Base-by-base conservation (phyloP, 768 basidiomycete genomes). In the Leccinum aurantiacum region DNA sequence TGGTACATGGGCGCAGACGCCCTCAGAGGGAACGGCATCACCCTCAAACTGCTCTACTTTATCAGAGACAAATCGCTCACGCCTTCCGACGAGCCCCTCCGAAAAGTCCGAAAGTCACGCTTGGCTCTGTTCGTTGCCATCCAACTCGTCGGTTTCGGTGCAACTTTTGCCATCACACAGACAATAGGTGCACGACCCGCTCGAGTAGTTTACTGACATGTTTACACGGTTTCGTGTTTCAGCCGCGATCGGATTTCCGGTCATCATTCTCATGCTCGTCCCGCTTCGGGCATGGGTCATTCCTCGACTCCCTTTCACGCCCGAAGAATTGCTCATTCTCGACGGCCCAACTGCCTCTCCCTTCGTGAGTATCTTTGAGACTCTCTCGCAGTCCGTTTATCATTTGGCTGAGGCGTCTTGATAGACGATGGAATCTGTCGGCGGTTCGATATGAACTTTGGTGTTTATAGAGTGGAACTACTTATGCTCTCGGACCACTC, bases 1-100 rank as follows among this genome's bases (percentile, higher is more conserved):
- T 95, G 93, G 93, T 95, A 87, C 71, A 96, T 98, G 91, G 95
- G 95, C 14, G 82, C 82, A 35, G 90, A 91, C 58, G 91, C 91
- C 0, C 81, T 98, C 14, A 81, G 80, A 15, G 84, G 82, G 9
- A 95, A 93, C 59, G 92, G 92, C 3, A 91, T 98, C 58, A 92
- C 92, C 0, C 78, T 79, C 61, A 93, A 91, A 69, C 77, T 95
- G 4, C 78, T 92, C 15, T 95, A 86, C 72, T 85, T 96, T 59
- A 74, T 95, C 33, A 82, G 84, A 58, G 95, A 97, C 71, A 83
- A 76, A 35, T 72, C 77, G 1, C 75, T 91, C 57, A 90, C 86
- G 0, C 78, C 85, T 2, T 67, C 72, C 2, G 65, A 80, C 58
- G 90, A 95, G n/a, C 93, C 93, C 0, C 81, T 96, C 3, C 81